phyloP scores from a whole-genome alignment of 192 early-diverging fungal species.

The Rhizophagus prolifer region DNA sequence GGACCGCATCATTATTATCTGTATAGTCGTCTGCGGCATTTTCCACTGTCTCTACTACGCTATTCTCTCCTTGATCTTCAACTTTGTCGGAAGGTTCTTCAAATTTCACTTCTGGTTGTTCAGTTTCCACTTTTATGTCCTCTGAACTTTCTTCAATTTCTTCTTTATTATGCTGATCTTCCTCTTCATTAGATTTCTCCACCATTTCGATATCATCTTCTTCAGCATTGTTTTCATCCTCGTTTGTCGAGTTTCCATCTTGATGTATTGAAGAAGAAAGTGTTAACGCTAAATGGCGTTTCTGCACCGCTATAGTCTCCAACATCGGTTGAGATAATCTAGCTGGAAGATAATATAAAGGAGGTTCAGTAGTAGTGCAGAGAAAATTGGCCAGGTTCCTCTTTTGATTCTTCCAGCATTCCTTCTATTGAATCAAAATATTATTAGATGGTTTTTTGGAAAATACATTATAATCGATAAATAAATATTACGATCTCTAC shows the following conservation, averaged over 20 bases:
- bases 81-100: neutral
- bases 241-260: constrained; percentile 4
- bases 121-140: neutral
- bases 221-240: neutral
- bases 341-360: constrained; percentile 36
- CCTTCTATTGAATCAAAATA: neutral
- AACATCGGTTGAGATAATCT: constrained; percentile 21
- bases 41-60: neutral
- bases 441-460: neutral
- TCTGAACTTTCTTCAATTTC: neutral
- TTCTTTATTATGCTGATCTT: neutral
- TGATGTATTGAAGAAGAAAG: neutral
- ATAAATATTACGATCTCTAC: neutral
- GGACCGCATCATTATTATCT: neutral
- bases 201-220: neutral
- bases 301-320: constrained; percentile 26
- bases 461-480: neutral
- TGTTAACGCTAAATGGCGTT: constrained; percentile 26
- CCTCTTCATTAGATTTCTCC: neutral
- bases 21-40: neutral
- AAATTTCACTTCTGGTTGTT: neutral
- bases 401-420: constrained; percentile 31
- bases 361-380: constrained; percentile 33
- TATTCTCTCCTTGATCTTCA: constrained; percentile 4
- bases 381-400: constrained; percentile 36